phyloP scores from a whole-genome alignment of 306 rosid genomes.

The Vigna trinervia region DNA sequence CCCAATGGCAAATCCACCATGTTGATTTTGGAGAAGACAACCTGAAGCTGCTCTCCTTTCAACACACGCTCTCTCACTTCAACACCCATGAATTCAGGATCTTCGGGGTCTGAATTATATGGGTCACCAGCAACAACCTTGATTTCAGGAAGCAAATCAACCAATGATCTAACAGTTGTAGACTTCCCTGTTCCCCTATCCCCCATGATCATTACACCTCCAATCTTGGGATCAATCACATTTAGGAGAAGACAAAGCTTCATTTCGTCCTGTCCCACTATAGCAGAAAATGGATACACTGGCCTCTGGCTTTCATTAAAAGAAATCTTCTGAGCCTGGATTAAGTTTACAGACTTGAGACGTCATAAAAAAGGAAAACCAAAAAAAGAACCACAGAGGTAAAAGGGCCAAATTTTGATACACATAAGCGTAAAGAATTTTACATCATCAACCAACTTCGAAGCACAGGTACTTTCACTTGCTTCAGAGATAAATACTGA shows the following conservation, averaged over 20 bases:
- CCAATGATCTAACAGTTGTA: slow-evolving; percentile 83
- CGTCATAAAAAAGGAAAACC: neutral
- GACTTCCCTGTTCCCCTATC: slow-evolving; percentile 97
- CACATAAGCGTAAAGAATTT: neutral
- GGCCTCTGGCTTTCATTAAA: slow-evolving; percentile 80
- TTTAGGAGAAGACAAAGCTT: slow-evolving; percentile 90
- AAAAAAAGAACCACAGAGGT: neutral
- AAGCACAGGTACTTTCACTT: no score
- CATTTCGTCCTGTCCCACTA: slow-evolving; percentile 99
- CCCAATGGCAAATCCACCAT: slow-evolving; percentile 98
- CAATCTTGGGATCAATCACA: slow-evolving; percentile 93
- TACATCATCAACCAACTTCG: neutral
- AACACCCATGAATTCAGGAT: slow-evolving; percentile 88
- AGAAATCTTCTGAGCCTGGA: slow-evolving; percentile 61
- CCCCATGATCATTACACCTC: slow-evolving; percentile 99
- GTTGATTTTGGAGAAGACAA: slow-evolving; percentile 74
- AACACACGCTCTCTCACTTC: slow-evolving; percentile 76
- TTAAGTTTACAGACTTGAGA: slow-evolving; percentile 33
- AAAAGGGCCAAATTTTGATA: neutral
- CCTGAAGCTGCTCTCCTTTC: slow-evolving; percentile 73
- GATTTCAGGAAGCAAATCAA: slow-evolving; percentile 94
- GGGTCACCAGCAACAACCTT: slow-evolving; percentile 88
- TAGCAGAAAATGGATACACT: slow-evolving; percentile 91
- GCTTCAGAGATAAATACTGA: no score
- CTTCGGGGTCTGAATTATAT: slow-evolving; percentile 91